Evolutionary conservation across 2,329 filamentous ascomycete species (phyloP).

Genomic region (Rugonectria rugulosa): DNA sequence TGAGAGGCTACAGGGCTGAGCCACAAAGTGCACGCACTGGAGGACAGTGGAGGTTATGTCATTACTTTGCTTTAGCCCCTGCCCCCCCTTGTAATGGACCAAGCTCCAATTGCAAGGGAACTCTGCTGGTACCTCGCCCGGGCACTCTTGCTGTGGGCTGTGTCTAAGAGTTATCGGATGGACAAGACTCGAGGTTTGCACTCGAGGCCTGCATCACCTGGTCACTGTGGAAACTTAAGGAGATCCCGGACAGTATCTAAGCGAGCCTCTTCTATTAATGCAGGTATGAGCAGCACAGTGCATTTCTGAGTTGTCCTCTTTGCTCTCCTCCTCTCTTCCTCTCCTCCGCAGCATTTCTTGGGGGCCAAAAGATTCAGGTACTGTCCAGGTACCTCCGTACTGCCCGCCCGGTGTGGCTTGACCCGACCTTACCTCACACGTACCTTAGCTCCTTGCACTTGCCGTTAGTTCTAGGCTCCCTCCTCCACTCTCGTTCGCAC

Average conservation of each 20-base stretch:
- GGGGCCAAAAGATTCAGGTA: slow-evolving; percentile 5
- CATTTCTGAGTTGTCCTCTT: background rate
- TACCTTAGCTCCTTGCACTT: background rate
- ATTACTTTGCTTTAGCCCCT: no score
- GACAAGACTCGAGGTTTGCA: no score
- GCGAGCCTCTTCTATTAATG: background rate
- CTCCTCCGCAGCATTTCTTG: background rate
- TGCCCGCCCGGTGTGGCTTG: slow-evolving; percentile 15
- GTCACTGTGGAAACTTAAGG: background rate
- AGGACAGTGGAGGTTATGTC: no score
- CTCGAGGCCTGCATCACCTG: slow-evolving; percentile 1
- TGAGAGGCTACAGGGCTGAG: no score
- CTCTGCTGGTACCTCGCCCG: no score
- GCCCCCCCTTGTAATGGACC: no score
- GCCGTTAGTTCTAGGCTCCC: slow-evolving; percentile 26
- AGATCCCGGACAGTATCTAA: background rate
- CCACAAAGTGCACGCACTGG: no score
- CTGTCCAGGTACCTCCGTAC: background rate
- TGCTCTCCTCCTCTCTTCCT: background rate
- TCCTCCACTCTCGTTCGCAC: slow-evolving; percentile 37
- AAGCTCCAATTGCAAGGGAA: no score
- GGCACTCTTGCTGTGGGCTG: no score
- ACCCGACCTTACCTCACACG: slow-evolving; percentile 6
- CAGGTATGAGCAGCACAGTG: background rate
- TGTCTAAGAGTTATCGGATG: no score